Evolutionary conservation across 2,329 filamentous ascomycete genomes (phyloP), one percentile per base, ranked within the genome.

Genomic region (Ilyonectria mors-panacis): DNA sequence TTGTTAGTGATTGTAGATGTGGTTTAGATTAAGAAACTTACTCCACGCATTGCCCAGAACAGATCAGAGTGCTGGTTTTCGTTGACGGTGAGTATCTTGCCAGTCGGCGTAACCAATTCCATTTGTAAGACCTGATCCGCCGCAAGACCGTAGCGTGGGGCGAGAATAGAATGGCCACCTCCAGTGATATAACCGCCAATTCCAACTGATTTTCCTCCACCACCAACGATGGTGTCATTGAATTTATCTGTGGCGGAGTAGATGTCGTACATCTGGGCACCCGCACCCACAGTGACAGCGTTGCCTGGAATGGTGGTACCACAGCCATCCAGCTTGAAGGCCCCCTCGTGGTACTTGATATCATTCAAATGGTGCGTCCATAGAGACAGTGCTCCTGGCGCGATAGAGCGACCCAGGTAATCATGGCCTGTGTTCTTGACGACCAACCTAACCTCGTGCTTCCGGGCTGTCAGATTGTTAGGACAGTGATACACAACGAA

Each of bases 11-110:
- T 17, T n/a, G 15, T 9, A 37, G 10, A 9, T 50, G 0, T n/a
- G n/a, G 8, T 6, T 17, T 15, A 26, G n/a, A 13, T 28, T 2
- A 4, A 0, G 6, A 9, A 0, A 81, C 83, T 77, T 78, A 88
- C 84, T 9, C 89, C 89, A 65, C 86, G 80, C 68, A 91, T 81
- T 0, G 90, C 90, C 90, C 89, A 92, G 76, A 90, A 92, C 1
- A 92, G 77, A 60, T 92, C 89, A 0, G 79, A 64, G 61, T 91
- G 83, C 44, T 86, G 80, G 12, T 85, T 82, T 44, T 86, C 85
- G 54, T 87, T 89, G 1, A 85, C 83, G 0, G 80, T 83, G 2
- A 90, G 47, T 6, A 87, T 80, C 7, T 84, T 75, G 0, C 89
- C 89, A 4, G 73, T 71, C 0, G 85, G 85, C 0, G 86, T 87